Percentiles rank a stretch among this genome's conserved stretches.
These are phyloP conservation scores for Verbascum thapsus DNA, from an alignment of 257 asterid species.

Conservation along the genomic window DNA sequence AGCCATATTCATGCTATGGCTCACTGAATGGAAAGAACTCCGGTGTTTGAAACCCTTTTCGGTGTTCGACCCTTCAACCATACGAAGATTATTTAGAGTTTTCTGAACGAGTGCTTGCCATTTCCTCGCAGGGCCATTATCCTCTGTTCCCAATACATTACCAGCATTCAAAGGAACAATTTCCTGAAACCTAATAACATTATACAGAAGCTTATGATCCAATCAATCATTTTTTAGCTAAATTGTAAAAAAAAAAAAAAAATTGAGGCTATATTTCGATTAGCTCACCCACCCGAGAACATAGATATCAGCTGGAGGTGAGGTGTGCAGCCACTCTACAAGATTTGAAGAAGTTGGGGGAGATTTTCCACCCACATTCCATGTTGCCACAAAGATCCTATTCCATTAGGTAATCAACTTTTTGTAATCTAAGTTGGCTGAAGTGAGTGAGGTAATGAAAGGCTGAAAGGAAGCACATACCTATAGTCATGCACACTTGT, in stretches of 20 bases:
- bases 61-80: constrained; percentile 51
- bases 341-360: constrained; percentile 77
- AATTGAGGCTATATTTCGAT: background rate
- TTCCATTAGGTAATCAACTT: background rate
- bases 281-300: constrained; percentile 77
- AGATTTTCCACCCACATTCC: constrained; percentile 99
- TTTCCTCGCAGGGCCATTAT: constrained; percentile 91
- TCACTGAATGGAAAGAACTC: constrained; percentile 65
- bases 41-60: constrained; percentile 52
- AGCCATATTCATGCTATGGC: constrained; percentile 72
- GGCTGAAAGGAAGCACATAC: constrained; percentile 39
- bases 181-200: constrained; percentile 79
- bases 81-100: constrained; percentile 66
- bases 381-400: constrained; percentile 91
- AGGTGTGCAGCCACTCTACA: constrained; percentile 93
- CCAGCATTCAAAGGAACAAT: constrained; percentile 96
- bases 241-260: background rate
- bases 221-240: constrained; percentile 4
- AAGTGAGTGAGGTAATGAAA: constrained; percentile 21
- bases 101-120: constrained; percentile 77
- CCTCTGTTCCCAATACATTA: constrained; percentile 90
- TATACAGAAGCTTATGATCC: background rate
- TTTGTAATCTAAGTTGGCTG: background rate
- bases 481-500: constrained; percentile 62
- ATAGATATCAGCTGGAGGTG: constrained; percentile 96